Evolutionary conservation across 2,329 filamentous ascomycete genomes (phyloP).

Genomic region (Ploettnerulaceae sp.): DNA sequence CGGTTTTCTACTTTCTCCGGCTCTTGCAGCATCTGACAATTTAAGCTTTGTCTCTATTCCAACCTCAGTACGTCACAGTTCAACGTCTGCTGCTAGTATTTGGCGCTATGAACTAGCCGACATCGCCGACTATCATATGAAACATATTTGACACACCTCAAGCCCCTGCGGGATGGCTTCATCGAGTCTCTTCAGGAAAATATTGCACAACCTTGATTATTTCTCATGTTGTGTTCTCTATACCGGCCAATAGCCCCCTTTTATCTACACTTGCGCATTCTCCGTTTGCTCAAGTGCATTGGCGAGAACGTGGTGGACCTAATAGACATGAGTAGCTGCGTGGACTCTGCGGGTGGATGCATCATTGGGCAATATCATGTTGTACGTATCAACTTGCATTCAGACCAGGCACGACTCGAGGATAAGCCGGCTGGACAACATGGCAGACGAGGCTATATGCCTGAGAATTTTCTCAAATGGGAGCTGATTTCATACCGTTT

Average conservation of each 20-base stretch:
- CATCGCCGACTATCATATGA: slow-evolving; percentile 7
- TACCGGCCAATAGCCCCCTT: slow-evolving; percentile 21
- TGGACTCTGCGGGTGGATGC: slow-evolving; percentile 25
- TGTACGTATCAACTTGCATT: slow-evolving; percentile 20
- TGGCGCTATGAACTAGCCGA: neutral
- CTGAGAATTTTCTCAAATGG: no score
- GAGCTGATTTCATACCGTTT: neutral
- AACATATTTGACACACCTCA: neutral
- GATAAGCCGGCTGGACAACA: neutral
- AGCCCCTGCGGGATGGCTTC: slow-evolving; percentile 15
- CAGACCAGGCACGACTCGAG: slow-evolving; percentile 28
- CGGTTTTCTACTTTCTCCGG: neutral
- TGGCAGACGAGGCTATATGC: neutral
- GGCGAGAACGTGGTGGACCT: slow-evolving; percentile 31
- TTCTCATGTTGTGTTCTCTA: slow-evolving; percentile 20
- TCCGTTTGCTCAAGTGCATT: slow-evolving; percentile 29
- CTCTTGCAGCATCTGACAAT: neutral
- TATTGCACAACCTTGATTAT: slow-evolving; percentile 9
- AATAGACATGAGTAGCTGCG: slow-evolving; percentile 22
- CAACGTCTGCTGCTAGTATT: neutral
- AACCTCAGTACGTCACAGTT: neutral
- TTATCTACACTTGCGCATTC: slow-evolving; percentile 12
- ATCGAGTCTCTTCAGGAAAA: slow-evolving; percentile 26
- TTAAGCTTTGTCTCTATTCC: neutral
- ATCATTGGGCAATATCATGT: slow-evolving; percentile 21